A percentile compares a stretch with the other conserved stretches of the same genome.
Evolutionary conservation across 2,329 filamentous ascomycete species (phyloP).

Genomic region (Trichocomaceae sp.): DNA sequence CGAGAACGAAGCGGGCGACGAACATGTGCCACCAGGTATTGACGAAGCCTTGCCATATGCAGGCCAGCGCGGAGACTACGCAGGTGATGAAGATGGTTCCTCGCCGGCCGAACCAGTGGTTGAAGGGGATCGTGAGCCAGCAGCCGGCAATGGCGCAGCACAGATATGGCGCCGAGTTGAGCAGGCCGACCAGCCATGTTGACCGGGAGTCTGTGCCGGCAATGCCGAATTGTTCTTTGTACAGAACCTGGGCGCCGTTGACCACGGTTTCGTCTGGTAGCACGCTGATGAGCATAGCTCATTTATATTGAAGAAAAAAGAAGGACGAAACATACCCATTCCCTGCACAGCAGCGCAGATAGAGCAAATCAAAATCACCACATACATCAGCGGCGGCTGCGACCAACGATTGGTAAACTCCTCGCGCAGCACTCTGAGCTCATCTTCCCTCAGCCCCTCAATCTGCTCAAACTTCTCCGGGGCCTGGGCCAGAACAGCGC

Average conservation of each 20-base stretch:
- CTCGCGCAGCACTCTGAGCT: constrained; percentile 51
- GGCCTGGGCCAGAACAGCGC: constrained; percentile 53
- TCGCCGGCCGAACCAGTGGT: constrained; percentile 61
- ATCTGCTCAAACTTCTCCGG: constrained; percentile 47
- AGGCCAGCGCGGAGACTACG: constrained; percentile 56
- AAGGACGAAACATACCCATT: constrained; percentile 46
- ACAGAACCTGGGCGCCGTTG: constrained; percentile 63
- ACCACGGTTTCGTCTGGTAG: constrained; percentile 58
- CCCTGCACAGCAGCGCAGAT: constrained; percentile 64
- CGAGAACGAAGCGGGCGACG: constrained; percentile 63
- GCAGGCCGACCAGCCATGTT: constrained; percentile 56
- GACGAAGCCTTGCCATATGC: constrained; percentile 56
- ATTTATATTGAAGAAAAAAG: not conserved
- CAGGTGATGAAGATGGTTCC: constrained; percentile 72
- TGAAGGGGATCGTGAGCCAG: constrained; percentile 68
- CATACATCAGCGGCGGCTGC: constrained; percentile 59
- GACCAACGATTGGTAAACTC: constrained; percentile 64
- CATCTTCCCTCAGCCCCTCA: constrained; percentile 51
- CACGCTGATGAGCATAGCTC: not conserved
- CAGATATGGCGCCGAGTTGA: constrained; percentile 54
- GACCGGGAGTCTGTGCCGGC: constrained; percentile 41
- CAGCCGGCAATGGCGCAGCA: constrained; percentile 64
- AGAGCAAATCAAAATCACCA: constrained; percentile 61
- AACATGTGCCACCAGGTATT: constrained; percentile 68
- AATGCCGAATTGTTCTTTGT: constrained; percentile 56